phyloP scores from a whole-genome alignment of 768 basidiomycete species.

The Boletus edulis region DNA sequence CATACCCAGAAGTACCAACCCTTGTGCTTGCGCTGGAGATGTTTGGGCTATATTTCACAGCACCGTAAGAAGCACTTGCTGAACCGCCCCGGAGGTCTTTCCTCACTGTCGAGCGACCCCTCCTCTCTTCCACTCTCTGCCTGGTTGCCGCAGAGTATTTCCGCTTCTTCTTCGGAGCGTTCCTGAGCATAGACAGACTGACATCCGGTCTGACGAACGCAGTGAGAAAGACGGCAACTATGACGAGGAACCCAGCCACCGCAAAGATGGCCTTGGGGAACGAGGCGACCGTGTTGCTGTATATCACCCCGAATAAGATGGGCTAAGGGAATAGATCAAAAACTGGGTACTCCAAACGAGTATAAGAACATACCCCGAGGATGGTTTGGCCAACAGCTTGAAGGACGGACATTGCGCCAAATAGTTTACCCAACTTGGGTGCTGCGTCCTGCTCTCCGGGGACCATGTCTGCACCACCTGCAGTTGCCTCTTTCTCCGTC shows the following conservation, averaged over 20 bases:
- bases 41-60: constrained; percentile 8
- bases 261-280: constrained; percentile 71
- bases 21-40: constrained; percentile 4
- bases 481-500: constrained; percentile 29
- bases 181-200: constrained; percentile 19
- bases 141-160: constrained; percentile 1
- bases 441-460: constrained; percentile 31
- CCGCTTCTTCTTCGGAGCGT: constrained; percentile 6
- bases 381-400: constrained; percentile 67
- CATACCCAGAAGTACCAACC: constrained; percentile 3
- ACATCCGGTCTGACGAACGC: constrained; percentile 38
- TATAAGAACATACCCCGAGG: constrained; percentile 35
- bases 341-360: constrained; percentile 6
- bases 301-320: constrained; percentile 63
- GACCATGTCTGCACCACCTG: background rate
- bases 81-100: constrained; percentile 40
- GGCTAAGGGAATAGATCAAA: constrained; percentile 44
- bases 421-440: constrained; percentile 50
- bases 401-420: constrained; percentile 70
- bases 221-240: constrained; percentile 47
- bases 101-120: constrained; percentile 33
- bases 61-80: constrained; percentile 21
- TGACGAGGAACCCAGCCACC: constrained; percentile 54
- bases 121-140: constrained; percentile 13
- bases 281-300: constrained; percentile 57